Evolutionary conservation across 1,139 yeast genomes (phyloP).

Genomic region (Hemisphaericaspora xylofermentans): DNA sequence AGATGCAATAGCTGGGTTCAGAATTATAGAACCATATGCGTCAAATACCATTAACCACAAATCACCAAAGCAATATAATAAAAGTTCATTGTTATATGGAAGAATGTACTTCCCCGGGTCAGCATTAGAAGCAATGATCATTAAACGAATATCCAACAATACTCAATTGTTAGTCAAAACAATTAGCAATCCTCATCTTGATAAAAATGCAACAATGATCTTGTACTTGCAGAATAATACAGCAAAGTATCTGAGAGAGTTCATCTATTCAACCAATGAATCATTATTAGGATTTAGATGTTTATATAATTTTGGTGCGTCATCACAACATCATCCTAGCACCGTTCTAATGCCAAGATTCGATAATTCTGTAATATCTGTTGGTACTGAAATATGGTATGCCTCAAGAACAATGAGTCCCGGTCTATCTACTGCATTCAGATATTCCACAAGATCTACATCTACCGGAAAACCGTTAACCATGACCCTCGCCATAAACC

Average conservation of each 20-base stretch:
- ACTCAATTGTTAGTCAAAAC: slow-evolving; percentile 74
- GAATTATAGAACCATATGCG: slow-evolving; percentile 50
- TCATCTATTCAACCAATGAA: slow-evolving; percentile 85
- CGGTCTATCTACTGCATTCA: slow-evolving; percentile 76
- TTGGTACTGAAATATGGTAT: slow-evolving; percentile 90
- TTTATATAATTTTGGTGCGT: slow-evolving; percentile 64
- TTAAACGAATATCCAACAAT: slow-evolving; percentile 58
- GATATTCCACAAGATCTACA: slow-evolving; percentile 85
- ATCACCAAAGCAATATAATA: not conserved
- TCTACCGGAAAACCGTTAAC: slow-evolving; percentile 87
- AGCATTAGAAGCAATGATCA: slow-evolving; percentile 83
- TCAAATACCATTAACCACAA: slow-evolving; percentile 5
- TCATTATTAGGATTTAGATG: slow-evolving; percentile 81
- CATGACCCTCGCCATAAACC: slow-evolving; percentile 84
- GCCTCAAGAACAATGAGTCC: slow-evolving; percentile 84
- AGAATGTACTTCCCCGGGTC: slow-evolving; percentile 87
- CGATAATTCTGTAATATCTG: slow-evolving; percentile 53
- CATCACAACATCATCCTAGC: slow-evolving; percentile 17
- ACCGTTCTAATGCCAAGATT: slow-evolving; percentile 34
- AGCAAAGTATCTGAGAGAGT: slow-evolving; percentile 68
- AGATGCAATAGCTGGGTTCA: slow-evolving; percentile 77
- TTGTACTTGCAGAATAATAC: slow-evolving; percentile 69
- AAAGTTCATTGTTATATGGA: slow-evolving; percentile 56
- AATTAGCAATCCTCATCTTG: slow-evolving; percentile 66
- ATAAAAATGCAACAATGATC: slow-evolving; percentile 59